Evolutionary conservation across 768 basidiomycete species (phyloP), one percentile per base, ranked within the genome.

Genomic region (Tremella yokohamensis): DNA sequence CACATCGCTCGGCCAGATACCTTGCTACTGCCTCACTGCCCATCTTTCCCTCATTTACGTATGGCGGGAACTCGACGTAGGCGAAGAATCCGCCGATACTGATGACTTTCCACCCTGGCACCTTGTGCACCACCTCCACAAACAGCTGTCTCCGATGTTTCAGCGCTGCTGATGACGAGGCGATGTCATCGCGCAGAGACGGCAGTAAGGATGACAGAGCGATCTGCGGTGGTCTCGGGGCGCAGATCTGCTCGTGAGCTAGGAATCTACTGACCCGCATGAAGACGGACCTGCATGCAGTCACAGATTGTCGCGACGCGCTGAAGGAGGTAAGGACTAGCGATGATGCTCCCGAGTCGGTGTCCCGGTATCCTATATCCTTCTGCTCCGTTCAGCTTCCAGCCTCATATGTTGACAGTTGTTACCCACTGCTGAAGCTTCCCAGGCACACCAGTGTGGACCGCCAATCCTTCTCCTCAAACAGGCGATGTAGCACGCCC

Each of bases 1-100:
- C 89, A 1, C 82, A 68, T 65, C 84, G 81, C 61, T 76, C 70
- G 4, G 84, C 88, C 29, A 90, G 78, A 22, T 82, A 78, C 68
- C 79, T 63, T 51, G 84, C 82, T 24, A 91, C 84, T 54, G 81
- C 79, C 60, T 77, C 72, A 12, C 85, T 83, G 2, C 78, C 68
- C 24, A 68, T 29, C n/a, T 38, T 48, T 37, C 64, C 65, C 45
- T 61, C 49, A 39, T 64, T 68, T 40, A 58, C 40, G 40, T 63
- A 69, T 7, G 57, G 58, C 0, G 77, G 74, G 45, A 73, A 75
- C 16, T 79, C 76, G 48, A 90, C 87, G 67, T 87, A 93, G 3
- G 87, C 87, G 64, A 83, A 92, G 74, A 86, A 91, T 0, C 83
- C 89, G 0, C 87, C 88, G 39, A 82, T 82, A 0, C 83, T 80